Conservation (phyloP, 2,329 filamentous ascomycete species). For the Didymella arachidicola region DNA sequence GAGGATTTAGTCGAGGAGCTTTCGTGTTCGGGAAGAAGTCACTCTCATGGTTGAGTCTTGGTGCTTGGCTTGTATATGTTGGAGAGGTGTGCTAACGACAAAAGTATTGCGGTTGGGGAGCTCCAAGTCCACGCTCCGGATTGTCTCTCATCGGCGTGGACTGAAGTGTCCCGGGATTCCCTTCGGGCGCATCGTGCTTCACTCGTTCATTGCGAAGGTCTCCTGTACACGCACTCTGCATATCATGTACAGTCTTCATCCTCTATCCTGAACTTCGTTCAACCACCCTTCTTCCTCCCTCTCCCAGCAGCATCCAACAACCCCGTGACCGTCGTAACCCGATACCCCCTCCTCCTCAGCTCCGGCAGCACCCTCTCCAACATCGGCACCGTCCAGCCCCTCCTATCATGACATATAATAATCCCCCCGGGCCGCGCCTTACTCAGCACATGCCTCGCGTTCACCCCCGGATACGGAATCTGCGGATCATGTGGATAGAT, state of each 20-base stretch:
- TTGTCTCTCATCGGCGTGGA: not conserved
- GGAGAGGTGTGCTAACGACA: too few species aligned
- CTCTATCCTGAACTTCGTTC: not conserved
- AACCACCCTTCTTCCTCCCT: not conserved
- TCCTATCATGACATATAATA: slow-evolving; percentile 84
- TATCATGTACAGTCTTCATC: not conserved
- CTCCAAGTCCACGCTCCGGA: not conserved
- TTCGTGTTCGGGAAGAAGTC: not conserved
- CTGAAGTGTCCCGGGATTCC: not conserved
- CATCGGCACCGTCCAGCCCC: slow-evolving; percentile 86
- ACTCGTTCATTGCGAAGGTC: not conserved
- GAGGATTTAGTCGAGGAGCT: not conserved
- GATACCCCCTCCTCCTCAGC: slow-evolving; percentile 73
- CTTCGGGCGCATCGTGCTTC: not conserved
- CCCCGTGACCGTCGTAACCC: slow-evolving; percentile 68
- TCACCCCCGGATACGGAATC: slow-evolving; percentile 72
- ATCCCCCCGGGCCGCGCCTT: slow-evolving; percentile 80
- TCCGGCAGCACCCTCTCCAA: slow-evolving; percentile 75
- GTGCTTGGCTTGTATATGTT: too few species aligned
- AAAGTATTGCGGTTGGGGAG: not conserved
- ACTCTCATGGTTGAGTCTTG: too few species aligned
- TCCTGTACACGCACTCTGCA: not conserved
- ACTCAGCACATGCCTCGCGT: slow-evolving; percentile 80
- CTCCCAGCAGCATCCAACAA: slow-evolving; percentile 25
- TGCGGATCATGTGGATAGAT: slow-evolving; percentile 95